Evolutionary conservation across 1,284 basidiomycete genomes (phyloP).

Genomic region (Apiotrichum akiyoshidainum): DNA sequence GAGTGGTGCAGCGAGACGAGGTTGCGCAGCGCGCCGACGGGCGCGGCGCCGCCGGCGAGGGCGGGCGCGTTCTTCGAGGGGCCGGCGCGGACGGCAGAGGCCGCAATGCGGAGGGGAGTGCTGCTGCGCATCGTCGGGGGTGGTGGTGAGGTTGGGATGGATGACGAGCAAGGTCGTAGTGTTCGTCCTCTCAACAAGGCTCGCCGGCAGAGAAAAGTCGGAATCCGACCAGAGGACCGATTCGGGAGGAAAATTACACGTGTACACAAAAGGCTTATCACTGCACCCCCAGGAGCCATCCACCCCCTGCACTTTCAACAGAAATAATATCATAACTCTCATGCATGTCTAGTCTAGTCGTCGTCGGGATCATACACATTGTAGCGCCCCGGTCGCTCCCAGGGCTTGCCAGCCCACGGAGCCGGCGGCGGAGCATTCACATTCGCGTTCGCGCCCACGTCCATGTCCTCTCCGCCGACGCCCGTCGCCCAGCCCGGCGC

Average conservation of each 20-base stretch:
- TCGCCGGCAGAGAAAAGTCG: not conserved
- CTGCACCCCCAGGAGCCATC: no score
- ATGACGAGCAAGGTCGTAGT: not conserved
- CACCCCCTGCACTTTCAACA: not conserved
- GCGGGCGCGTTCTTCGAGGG: constrained; percentile 7
- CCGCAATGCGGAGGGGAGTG: constrained; percentile 5
- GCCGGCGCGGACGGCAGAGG: not conserved
- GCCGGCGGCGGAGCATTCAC: constrained; percentile 1
- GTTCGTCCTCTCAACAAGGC: no score
- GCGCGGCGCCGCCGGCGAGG: constrained; percentile 22
- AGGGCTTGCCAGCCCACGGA: constrained; percentile 3
- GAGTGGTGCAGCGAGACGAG: constrained; percentile 45
- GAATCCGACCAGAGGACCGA: no score
- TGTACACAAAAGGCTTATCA: not conserved
- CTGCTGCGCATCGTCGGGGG: constrained; percentile 12
- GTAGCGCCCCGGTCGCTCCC: constrained; percentile 22
- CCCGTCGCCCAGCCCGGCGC: constrained; percentile 2
- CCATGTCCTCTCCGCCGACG: not conserved
- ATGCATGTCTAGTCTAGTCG: constrained; percentile 10
- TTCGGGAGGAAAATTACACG: not conserved
- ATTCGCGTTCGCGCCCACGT: not conserved
- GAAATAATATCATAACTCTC: not conserved
- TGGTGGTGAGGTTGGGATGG: not conserved
- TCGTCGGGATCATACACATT: constrained; percentile 11
- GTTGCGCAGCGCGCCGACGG: constrained; percentile 27